Percentiles rank a stretch among this genome's conserved stretches.
Evolutionary conservation across 192 early-diverging fungal genomes (phyloP).

Genomic region (Coemansia sp.): DNA sequence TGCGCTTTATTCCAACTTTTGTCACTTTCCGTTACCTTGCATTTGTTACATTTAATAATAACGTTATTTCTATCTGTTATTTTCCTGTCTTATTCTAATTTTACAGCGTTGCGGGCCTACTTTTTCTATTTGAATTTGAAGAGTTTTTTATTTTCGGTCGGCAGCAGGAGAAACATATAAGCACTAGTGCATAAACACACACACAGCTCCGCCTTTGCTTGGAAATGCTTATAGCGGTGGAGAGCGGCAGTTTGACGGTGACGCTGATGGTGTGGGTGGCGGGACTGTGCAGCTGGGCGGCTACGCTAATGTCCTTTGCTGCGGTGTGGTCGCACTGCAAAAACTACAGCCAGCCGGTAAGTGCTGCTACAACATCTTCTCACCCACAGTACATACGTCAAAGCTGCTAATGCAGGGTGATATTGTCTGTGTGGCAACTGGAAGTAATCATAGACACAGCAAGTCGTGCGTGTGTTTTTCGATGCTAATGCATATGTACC

Average conservation of each 20-base stretch:
- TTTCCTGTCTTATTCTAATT: conserved; percentile 1
- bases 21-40: not conserved
- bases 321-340: conserved; percentile 58
- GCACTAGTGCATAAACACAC: too few relatives aligned
- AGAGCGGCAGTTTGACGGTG: conserved; percentile 37
- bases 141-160: too few relatives aligned
- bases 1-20: not conserved
- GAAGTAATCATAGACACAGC: too few relatives aligned
- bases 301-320: conserved; percentile 48
- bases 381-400: not conserved
- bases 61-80: not conserved
- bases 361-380: not conserved
- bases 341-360: conserved; percentile 50
- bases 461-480: too few relatives aligned
- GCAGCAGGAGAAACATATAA: too few relatives aligned
- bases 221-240: conserved; percentile 6
- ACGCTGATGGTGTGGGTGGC: conserved; percentile 46
- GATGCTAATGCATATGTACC: not conserved
- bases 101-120: not conserved
- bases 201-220: not conserved
- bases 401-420: not conserved
- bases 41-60: too few relatives aligned
- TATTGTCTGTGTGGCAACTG: not conserved
- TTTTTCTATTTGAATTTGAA: too few relatives aligned
- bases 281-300: conserved; percentile 47